phyloP scores from a whole-genome alignment of 176 grass and related monocot genomes.

The Alopecurus myosuroides region DNA sequence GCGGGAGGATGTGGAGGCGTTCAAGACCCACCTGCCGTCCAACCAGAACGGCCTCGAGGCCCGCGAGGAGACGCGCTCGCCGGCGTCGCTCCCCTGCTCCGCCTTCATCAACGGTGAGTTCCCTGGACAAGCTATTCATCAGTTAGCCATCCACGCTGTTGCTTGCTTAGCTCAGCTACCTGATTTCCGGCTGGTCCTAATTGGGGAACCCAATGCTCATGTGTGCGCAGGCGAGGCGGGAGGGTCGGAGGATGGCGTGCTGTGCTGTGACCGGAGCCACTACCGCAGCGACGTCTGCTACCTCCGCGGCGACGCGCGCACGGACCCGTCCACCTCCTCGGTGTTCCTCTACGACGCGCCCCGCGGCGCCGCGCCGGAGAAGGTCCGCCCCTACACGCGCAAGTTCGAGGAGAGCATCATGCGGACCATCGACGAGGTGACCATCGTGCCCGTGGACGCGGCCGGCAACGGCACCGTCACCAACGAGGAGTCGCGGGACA shows the following conservation, averaged over 20 bases:
- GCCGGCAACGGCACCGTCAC: neutral
- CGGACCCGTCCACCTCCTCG: constrained; percentile 65
- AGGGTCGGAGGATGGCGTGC: constrained; percentile 26
- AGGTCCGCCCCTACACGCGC: constrained; percentile 83
- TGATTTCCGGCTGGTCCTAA: neutral
- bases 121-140: neutral
- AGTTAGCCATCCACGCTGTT: neutral
- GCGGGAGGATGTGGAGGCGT: constrained; percentile 52
- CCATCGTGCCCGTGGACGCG: constrained; percentile 32
- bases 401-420: constrained; percentile 87
- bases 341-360: constrained; percentile 53
- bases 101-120: constrained; percentile 75
- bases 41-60: constrained; percentile 54
- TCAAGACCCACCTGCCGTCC: constrained; percentile 80
- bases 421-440: constrained; percentile 68
- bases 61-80: constrained; percentile 57
- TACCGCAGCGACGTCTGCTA: constrained; percentile 94
- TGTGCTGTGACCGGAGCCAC: constrained; percentile 95
- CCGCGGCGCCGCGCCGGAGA: constrained; percentile 40
- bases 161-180: neutral
- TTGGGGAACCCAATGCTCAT: constrained; percentile 4
- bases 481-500: neutral
- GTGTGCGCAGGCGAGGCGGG: constrained; percentile 37
- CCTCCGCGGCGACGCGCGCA: constrained; percentile 78
- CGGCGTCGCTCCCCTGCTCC: constrained; percentile 65